Evolutionary conservation across 2,329 filamentous ascomycete species (phyloP).

Genomic region (Scytalidium sp.): DNA sequence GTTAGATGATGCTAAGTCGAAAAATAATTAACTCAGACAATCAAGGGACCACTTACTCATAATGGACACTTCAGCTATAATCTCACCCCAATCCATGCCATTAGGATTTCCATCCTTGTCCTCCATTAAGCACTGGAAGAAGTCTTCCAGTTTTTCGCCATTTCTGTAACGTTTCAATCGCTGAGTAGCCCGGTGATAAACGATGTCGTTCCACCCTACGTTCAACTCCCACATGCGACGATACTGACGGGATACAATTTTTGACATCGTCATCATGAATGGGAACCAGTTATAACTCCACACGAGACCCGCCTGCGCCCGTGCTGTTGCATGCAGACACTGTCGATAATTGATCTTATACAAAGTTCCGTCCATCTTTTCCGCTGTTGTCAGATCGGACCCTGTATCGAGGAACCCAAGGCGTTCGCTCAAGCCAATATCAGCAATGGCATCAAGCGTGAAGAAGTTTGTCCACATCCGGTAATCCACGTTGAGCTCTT

Average conservation of each 20-base stretch:
- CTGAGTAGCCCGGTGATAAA: constrained; percentile 40
- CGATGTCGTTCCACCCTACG: constrained; percentile 44
- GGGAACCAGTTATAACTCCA: constrained; percentile 52
- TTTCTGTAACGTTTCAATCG: constrained; percentile 42
- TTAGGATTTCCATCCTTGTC: constrained; percentile 37
- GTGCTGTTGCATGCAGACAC: constrained; percentile 46
- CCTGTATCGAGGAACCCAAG: constrained; percentile 50
- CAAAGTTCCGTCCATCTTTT: constrained; percentile 41
- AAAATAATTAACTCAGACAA: no score
- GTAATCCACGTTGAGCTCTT: constrained; percentile 46
- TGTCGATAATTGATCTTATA: constrained; percentile 46
- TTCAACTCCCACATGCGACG: constrained; percentile 35
- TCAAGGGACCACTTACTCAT: constrained; percentile 42
- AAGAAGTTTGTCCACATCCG: constrained; percentile 53
- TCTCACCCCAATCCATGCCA: constrained; percentile 54
- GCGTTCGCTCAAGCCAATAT: constrained; percentile 50
- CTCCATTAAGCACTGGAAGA: constrained; percentile 55
- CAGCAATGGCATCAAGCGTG: constrained; percentile 52
- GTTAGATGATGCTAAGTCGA: background rate
- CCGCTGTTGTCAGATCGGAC: constrained; percentile 39
- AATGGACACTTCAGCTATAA: constrained; percentile 51
- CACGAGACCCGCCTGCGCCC: constrained; percentile 46
- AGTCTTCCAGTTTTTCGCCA: constrained; percentile 56
- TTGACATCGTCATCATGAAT: constrained; percentile 42
- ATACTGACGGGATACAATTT: constrained; percentile 41